phyloP scores from a whole-genome alignment of 345 rosid species.

The Pugionium cornutum region DNA sequence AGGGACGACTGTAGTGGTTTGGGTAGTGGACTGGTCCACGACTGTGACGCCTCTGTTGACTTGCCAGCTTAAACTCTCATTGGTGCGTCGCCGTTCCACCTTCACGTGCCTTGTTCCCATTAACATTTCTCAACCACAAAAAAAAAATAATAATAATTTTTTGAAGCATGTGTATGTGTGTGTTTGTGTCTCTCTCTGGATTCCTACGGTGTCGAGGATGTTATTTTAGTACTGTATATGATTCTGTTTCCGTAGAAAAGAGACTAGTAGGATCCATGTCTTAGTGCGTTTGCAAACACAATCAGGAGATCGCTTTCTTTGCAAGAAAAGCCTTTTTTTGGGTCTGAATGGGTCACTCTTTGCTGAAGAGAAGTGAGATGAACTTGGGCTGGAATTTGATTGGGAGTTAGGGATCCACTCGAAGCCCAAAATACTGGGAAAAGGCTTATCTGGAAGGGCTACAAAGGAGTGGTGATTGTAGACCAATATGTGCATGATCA shows the following conservation, averaged over 20 bases:
- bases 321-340: not conserved
- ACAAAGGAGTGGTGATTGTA: no score
- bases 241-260: slow-evolving; percentile 14
- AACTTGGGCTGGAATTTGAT: not conserved
- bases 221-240: not conserved
- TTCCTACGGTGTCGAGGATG: no score
- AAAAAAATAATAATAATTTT: not conserved
- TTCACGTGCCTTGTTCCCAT: slow-evolving; percentile 39
- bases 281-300: slow-evolving; percentile 6
- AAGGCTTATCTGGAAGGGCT: no score
- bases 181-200: no score
- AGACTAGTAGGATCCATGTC: slow-evolving; percentile 1
- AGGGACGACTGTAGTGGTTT: slow-evolving; percentile 48
- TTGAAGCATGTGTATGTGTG: not conserved
- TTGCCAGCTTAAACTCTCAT: slow-evolving; percentile 30
- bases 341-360: slow-evolving; percentile 2
- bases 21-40: slow-evolving; percentile 38
- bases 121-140: slow-evolving; percentile 3
- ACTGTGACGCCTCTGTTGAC: slow-evolving; percentile 37
- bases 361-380: not conserved
- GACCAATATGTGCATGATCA: no score
- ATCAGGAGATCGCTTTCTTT: not conserved
- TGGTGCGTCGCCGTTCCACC: slow-evolving; percentile 22
- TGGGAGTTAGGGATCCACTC: not conserved
- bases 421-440: not conserved